Evolutionary conservation across 176 grass and related monocot species (phyloP).

Genomic region (Puya raimondii): DNA sequence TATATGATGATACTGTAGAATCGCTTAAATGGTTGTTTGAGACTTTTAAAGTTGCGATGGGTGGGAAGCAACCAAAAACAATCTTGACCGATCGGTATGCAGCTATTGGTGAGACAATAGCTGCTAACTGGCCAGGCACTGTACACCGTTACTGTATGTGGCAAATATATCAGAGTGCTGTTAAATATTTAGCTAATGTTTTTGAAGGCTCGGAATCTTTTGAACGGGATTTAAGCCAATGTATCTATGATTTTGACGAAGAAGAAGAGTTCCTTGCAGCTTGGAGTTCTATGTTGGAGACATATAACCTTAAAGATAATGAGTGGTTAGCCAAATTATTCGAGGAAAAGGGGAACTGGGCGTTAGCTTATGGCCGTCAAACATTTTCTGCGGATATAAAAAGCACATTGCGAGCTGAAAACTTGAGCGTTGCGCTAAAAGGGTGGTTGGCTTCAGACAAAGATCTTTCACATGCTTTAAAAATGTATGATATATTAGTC

Average conservation of each 20-base stretch:
- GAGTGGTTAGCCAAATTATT: conserved; percentile 56
- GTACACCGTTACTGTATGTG: conserved; percentile 45
- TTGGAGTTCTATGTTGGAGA: conserved; percentile 67
- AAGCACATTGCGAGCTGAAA: conserved; percentile 51
- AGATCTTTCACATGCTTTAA: conserved; percentile 41
- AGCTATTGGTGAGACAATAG: conserved; percentile 52
- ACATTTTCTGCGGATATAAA: conserved; percentile 63
- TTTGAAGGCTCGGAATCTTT: conserved; percentile 42
- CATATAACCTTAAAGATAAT: conserved; percentile 61
- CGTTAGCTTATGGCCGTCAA: conserved; percentile 34
- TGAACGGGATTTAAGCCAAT: conserved; percentile 52
- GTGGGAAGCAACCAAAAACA: conserved; percentile 52
- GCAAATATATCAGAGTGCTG: conserved; percentile 74
- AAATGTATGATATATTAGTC: conserved; percentile 35
- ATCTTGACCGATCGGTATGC: conserved; percentile 50
- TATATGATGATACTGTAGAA: conserved; percentile 82
- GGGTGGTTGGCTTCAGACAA: conserved; percentile 39
- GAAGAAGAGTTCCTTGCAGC: conserved; percentile 57
- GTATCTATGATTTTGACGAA: conserved; percentile 69
- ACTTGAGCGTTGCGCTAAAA: conserved; percentile 28
- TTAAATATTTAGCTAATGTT: conserved; percentile 39
- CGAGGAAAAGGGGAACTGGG: conserved; percentile 71
- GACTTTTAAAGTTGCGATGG: conserved; percentile 65
- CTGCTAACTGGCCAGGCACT: conserved; percentile 51
- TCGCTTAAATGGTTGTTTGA: conserved; percentile 92